phyloP scores from a whole-genome alignment of 495 filamentous ascomycete species.

The Peziza echinospora region DNA sequence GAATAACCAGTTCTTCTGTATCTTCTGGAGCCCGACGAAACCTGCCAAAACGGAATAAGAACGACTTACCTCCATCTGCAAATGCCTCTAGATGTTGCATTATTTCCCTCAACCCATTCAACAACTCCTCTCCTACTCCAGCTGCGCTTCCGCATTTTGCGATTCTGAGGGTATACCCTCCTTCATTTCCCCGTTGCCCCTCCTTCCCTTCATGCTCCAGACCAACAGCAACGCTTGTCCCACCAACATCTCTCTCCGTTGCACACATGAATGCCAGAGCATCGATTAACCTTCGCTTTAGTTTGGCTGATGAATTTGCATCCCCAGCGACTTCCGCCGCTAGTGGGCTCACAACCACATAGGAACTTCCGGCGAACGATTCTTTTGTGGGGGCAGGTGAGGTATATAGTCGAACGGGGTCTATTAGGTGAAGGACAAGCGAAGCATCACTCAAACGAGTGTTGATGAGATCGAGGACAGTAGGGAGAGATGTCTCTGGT shows the following conservation, averaged over 20 bases:
- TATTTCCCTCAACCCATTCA: background rate
- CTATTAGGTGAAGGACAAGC: background rate
- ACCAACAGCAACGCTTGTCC: too few relatives aligned
- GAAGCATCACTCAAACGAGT: too few relatives aligned
- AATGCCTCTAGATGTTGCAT: background rate
- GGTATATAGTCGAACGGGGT: background rate
- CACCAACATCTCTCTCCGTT: background rate
- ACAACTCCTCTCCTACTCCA: background rate
- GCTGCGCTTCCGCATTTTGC: background rate
- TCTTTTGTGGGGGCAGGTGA: background rate
- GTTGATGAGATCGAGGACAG: too few relatives aligned
- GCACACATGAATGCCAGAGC: background rate
- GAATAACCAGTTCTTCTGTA: too few relatives aligned
- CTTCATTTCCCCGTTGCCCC: too few relatives aligned
- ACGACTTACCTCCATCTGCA: background rate
- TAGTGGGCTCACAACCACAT: too few relatives aligned
- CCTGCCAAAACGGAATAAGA: background rate
- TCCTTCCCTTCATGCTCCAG: too few relatives aligned
- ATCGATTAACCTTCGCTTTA: background rate
- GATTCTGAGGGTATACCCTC: background rate
- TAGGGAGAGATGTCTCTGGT: too few relatives aligned
- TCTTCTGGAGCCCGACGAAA: too few relatives aligned
- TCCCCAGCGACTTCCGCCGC: background rate
- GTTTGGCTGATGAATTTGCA: background rate
- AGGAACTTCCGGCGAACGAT: background rate